phyloP scores from a whole-genome alignment of 2,329 filamentous ascomycete genomes.

The Colletotrichum godetiae region DNA sequence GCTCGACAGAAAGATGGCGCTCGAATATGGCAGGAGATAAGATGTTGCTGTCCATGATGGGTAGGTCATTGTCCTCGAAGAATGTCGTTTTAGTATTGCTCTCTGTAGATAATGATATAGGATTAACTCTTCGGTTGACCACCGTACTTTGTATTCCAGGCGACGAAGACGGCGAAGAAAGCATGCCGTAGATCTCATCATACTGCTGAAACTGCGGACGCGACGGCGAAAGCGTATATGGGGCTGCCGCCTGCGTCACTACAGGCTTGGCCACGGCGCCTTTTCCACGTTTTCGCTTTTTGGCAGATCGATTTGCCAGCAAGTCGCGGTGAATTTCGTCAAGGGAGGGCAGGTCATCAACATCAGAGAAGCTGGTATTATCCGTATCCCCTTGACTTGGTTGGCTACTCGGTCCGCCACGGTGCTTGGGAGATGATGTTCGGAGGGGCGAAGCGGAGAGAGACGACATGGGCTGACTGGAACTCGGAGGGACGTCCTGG shows the following conservation, averaged over 20 bases:
- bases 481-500: not conserved
- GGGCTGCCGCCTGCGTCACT: not conserved
- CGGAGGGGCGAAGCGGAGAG: conserved; percentile 15
- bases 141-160: not conserved
- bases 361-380: conserved; percentile 49
- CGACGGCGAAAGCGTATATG: not conserved
- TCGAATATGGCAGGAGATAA: not conserved
- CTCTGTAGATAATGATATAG: not conserved
- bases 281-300: conserved; percentile 2
- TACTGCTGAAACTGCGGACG: conserved; percentile 23
- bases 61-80: not conserved
- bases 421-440: conserved; percentile 35
- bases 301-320: conserved; percentile 1
- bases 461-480: conserved; percentile 4
- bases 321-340: conserved; percentile 41
- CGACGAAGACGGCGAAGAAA: conserved; percentile 16
- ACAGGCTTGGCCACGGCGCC: not conserved
- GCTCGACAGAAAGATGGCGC: not conserved
- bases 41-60: not conserved
- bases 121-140: not conserved
- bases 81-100: not conserved
- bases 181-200: conserved; percentile 21
- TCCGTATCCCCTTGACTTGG: conserved; percentile 50
- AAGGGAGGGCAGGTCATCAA: conserved; percentile 50
- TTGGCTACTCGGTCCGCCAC: conserved; percentile 46